Base-by-base conservation (phyloP, 352 stramenopile genomes). In the Phytophthora crassamura region DNA sequence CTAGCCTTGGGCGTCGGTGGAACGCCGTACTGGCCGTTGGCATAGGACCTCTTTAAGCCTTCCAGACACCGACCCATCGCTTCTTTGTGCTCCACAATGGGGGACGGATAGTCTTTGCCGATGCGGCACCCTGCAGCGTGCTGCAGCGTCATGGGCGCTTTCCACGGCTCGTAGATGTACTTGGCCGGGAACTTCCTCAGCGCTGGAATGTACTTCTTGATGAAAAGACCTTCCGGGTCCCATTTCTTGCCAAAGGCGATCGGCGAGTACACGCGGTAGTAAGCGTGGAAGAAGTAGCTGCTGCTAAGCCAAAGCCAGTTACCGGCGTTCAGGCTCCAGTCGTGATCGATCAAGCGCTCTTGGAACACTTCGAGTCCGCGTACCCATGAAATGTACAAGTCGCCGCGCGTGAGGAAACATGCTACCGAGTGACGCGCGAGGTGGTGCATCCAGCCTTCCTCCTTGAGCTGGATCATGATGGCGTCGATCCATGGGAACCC, bases 91-190 rank as follows among this genome's bases (percentile, higher is more conserved):
- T 98, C 95, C 15, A 99, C 93, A 64, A 99, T 98, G 2, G 93
- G 95, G 46, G 89, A 81, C 4, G 97, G 96, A 67, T 99, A 99
- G 72, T 98, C 86, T 53, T 90, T 88, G 18, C 95, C 96, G 30
- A 97, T 88, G 10, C 94, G 70, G 67, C 90, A 97, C 2, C 87
- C 86, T 11, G 79, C 82, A 25, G 82, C 75, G 35, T 93, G 78
- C 59, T 98, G 93, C 15, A 98, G 79, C 25, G 69, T 82, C 41
- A 89, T 56, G 4, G 96, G 95, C 20, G 97, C 94, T 47, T 97
- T 98, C 97, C 97, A 99, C 4, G 96, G 97, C 67, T 98, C 94
- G 72, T 98, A 99, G 40, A 99, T 99, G 75, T 98, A 99, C 78
- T 98, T 98, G 34, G 75, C 72, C 6, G 96, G 96, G 56, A 98